Conservation (phyloP, 2,329 filamentous ascomycete genomes). For the Blastomyces silverae region DNA sequence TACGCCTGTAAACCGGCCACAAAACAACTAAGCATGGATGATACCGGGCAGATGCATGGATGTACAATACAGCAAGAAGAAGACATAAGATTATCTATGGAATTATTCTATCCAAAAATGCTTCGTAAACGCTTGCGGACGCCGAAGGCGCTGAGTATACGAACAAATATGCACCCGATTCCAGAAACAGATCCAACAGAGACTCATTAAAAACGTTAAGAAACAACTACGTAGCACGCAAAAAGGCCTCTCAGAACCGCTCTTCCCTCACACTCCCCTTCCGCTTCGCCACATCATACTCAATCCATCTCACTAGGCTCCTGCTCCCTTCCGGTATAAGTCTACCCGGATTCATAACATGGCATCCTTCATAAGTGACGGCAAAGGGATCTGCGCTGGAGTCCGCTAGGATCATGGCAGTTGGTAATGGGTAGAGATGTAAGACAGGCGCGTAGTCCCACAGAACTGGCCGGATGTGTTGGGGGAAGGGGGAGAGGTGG, state of each 20-base stretch:
- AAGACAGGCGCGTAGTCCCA: conserved; percentile 79
- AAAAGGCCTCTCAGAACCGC: conserved; percentile 42
- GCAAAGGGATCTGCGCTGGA: conserved; percentile 73
- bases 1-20: too few relatives aligned
- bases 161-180: neutral
- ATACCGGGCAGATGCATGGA: neutral
- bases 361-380: conserved; percentile 88
- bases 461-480: conserved; percentile 70
- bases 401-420: conserved; percentile 75
- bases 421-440: conserved; percentile 82
- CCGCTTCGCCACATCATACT: conserved; percentile 66
- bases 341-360: conserved; percentile 86
- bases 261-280: conserved; percentile 58
- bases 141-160: neutral
- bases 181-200: neutral
- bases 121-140: neutral
- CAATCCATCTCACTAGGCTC: conserved; percentile 72
- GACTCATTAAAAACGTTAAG: neutral
- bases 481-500: conserved; percentile 77
- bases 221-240: neutral
- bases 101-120: conserved; percentile 1
- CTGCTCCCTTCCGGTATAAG: conserved; percentile 63
- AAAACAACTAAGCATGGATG: too few relatives aligned
- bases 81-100: neutral
- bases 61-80: neutral